Evolutionary conservation across 176 grass and related monocot genomes (phyloP).

Genomic region (Stipa capillata): DNA sequence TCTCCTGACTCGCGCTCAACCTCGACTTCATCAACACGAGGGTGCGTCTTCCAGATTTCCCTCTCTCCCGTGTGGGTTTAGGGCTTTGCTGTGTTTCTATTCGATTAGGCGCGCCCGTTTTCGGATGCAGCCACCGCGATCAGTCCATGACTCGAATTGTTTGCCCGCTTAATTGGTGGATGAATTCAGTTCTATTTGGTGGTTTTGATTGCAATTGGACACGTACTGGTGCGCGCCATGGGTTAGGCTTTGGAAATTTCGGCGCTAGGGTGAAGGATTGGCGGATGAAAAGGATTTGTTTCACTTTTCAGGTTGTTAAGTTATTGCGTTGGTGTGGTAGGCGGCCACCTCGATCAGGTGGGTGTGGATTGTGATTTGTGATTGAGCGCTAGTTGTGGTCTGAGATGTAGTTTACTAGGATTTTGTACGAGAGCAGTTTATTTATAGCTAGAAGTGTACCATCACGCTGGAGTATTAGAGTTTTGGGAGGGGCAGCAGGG

Average conservation of each 20-base stretch:
- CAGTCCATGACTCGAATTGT: background rate
- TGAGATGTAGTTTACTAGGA: background rate
- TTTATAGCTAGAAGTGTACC: background rate
- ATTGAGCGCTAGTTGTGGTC: background rate
- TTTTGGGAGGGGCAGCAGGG: background rate
- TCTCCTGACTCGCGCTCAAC: constrained; percentile 72
- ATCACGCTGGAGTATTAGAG: background rate
- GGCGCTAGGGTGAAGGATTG: background rate
- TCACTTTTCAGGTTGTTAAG: too few relatives aligned
- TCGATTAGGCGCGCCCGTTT: background rate
- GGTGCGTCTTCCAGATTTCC: too few relatives aligned
- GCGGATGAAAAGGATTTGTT: background rate
- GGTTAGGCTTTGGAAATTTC: too few relatives aligned
- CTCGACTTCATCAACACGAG: too few relatives aligned
- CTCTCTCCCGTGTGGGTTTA: background rate
- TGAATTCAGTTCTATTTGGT: background rate
- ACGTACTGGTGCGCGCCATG: too few relatives aligned
- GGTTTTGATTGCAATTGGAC: too few relatives aligned
- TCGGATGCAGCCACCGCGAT: background rate
- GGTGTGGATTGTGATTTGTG: background rate
- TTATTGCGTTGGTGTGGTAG: too few relatives aligned
- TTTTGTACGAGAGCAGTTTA: background rate
- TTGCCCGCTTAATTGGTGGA: background rate
- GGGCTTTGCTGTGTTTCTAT: background rate
- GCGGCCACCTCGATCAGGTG: too few relatives aligned